phyloP scores from a whole-genome alignment of 768 basidiomycete species.

The Arthromyces matolae region DNA sequence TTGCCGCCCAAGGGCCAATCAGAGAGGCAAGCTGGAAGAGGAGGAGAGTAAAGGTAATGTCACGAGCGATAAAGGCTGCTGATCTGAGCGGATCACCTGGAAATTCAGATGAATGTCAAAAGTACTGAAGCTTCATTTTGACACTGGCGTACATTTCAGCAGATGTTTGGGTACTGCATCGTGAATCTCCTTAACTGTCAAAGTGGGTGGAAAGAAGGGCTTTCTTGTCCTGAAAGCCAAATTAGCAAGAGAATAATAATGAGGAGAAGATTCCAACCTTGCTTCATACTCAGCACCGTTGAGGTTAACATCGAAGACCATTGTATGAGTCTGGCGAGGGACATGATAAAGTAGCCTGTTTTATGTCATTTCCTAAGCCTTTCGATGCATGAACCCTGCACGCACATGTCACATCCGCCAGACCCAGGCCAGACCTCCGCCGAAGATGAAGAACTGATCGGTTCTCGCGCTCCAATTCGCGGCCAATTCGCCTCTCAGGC shows the following conservation, averaged over 20 bases:
- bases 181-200: slow-evolving; percentile 51
- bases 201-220: slow-evolving; percentile 46
- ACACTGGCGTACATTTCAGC: slow-evolving; percentile 31
- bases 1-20: slow-evolving; percentile 38
- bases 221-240: slow-evolving; percentile 29
- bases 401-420: too few species aligned
- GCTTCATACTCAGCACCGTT: slow-evolving; percentile 41
- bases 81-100: slow-evolving; percentile 36
- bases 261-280: slow-evolving; percentile 20
- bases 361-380: too few species aligned
- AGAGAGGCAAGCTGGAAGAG: slow-evolving; percentile 42
- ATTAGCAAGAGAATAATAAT: neutral
- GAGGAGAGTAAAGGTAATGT: slow-evolving; percentile 37
- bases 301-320: slow-evolving; percentile 24
- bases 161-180: slow-evolving; percentile 53
- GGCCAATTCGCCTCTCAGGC: too few species aligned
- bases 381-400: too few species aligned
- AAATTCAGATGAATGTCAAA: too few species aligned
- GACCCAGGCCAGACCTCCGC: too few species aligned
- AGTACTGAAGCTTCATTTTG: neutral
- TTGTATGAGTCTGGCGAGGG: too few species aligned
- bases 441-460: too few species aligned
- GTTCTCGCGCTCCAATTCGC: too few species aligned
- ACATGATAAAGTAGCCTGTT: too few species aligned
- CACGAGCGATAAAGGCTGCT: slow-evolving; percentile 41